phyloP scores from a whole-genome alignment of 441 rosid genomes.

The Mallotus repandus region DNA sequence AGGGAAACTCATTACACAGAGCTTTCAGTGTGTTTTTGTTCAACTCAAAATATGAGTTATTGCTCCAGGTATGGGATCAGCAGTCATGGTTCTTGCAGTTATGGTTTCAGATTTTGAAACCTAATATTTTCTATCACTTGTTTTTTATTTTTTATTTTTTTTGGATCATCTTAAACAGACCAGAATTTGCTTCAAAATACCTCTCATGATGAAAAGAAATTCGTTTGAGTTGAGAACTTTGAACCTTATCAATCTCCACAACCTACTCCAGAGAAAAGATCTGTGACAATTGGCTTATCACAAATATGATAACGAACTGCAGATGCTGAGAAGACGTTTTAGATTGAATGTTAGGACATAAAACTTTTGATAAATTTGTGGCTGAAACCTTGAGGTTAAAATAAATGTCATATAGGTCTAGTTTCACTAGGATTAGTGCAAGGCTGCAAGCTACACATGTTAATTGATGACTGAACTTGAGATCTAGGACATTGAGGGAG shows the following conservation, averaged over 20 bases:
- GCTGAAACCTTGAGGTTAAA: background rate
- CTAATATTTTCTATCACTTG: background rate
- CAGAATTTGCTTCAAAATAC: background rate
- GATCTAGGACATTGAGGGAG: background rate
- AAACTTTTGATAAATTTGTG: background rate
- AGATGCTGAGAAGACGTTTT: background rate
- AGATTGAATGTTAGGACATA: background rate
- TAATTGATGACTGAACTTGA: background rate
- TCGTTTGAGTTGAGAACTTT: background rate
- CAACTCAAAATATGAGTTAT: slow-evolving; percentile 86
- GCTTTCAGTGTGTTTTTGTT: slow-evolving; percentile 96
- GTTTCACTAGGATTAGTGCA: background rate
- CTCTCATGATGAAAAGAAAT: background rate
- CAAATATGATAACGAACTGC: background rate
- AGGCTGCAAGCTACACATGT: background rate
- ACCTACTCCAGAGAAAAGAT: background rate
- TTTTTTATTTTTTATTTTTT: no score
- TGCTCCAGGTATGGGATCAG: slow-evolving; percentile 70
- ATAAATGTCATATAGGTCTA: background rate
- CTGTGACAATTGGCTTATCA: background rate
- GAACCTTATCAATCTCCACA: background rate
- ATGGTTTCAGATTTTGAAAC: background rate
- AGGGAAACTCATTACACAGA: slow-evolving; percentile 77
- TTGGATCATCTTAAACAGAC: background rate
- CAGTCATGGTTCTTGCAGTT: background rate